Evolutionary conservation across 1,139 yeast species (phyloP).

Genomic region (Magnusiomyces fungicola): DNA sequence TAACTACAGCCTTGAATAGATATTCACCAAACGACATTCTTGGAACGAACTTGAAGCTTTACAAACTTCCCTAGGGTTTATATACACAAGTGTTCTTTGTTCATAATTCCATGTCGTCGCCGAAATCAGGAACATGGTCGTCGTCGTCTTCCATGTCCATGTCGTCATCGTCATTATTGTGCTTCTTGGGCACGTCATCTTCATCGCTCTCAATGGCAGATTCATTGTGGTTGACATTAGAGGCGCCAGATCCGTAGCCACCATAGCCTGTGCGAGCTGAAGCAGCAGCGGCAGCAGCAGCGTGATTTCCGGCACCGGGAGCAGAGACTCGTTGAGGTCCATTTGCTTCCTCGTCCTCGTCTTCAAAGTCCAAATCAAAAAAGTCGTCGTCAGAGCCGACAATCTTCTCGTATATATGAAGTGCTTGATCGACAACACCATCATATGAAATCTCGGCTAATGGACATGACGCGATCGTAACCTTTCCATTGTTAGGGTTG

Average conservation of each 20-base stretch:
- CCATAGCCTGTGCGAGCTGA: background rate
- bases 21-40: too few species aligned
- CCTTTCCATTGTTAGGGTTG: background rate
- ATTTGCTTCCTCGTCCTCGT: conserved; percentile 56
- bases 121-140: conserved; percentile 51
- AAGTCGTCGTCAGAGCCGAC: conserved; percentile 94
- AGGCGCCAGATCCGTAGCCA: background rate
- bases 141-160: conserved; percentile 25
- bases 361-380: conserved; percentile 93
- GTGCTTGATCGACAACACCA: conserved; percentile 80
- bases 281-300: background rate
- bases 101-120: conserved; percentile 62
- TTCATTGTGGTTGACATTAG: background rate
- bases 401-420: conserved; percentile 59
- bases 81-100: too few species aligned
- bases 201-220: conserved; percentile 6
- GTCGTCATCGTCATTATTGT: conserved; percentile 33
- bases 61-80: too few species aligned
- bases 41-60: too few species aligned
- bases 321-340: background rate
- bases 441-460: conserved; percentile 83
- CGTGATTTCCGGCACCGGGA: background rate
- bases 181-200: too few species aligned
- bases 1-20: too few species aligned
- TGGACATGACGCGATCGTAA: conserved; percentile 41